A percentile compares a stretch with the other conserved stretches of the same genome.
Evolutionary conservation across 2,329 filamentous ascomycete genomes (phyloP).

Genomic region (Stenocarpella maydis): DNA sequence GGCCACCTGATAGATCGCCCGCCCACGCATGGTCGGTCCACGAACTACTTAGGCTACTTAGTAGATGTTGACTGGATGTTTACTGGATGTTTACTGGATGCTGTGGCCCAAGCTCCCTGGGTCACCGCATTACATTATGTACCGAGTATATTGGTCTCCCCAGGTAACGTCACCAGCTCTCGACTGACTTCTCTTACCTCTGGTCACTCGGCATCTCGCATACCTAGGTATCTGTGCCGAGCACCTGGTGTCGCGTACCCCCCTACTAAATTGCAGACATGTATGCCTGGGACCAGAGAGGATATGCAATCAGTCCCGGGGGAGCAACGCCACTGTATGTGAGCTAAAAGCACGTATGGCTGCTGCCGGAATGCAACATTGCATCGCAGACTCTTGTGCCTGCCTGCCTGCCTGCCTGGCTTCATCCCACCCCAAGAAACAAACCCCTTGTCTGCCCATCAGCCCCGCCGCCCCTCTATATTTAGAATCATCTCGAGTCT

Average conservation of each 20-base stretch:
- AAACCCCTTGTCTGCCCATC: not conserved
- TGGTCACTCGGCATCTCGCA: not conserved
- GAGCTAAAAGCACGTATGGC: too few relatives aligned
- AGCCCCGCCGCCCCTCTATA: conserved; percentile 29
- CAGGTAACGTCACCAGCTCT: conserved; percentile 7
- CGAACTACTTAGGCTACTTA: too few relatives aligned
- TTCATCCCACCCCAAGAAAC: not conserved
- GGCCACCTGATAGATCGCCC: not conserved
- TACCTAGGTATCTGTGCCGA: not conserved
- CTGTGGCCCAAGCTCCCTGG: conserved; percentile 23
- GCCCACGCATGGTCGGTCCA: not conserved
- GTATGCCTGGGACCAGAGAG: not conserved
- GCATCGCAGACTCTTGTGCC: too few relatives aligned
- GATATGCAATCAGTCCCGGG: not conserved
- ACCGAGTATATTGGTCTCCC: not conserved
- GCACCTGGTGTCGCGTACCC: not conserved
- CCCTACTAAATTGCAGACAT: not conserved
- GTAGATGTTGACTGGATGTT: too few relatives aligned
- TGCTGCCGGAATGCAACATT: conserved; percentile 7
- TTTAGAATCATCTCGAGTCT: conserved; percentile 13
- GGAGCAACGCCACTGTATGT: not conserved
- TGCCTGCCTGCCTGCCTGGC: not conserved
- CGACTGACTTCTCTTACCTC: not conserved
- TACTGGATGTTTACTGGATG: too few relatives aligned
- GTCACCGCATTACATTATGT: conserved; percentile 20